These are phyloP conservation scores for Drechslera avenae DNA, from an alignment of 2,329 filamentous ascomycete genomes.

Conservation along the genomic window DNA sequence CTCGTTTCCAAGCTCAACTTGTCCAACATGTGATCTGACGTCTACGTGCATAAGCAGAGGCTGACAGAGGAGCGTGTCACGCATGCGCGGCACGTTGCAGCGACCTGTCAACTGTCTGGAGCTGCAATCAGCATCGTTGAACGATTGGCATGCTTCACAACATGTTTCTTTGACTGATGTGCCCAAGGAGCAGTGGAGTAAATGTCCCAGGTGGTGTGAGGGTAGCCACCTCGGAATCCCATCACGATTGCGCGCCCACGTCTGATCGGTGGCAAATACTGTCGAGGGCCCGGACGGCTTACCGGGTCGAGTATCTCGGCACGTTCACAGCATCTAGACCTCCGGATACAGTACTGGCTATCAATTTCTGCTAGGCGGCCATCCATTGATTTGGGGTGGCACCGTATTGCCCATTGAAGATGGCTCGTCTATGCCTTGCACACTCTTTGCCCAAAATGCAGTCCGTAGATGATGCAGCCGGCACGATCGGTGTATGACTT, in stretches of 20 bases:
- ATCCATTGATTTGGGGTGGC: no score
- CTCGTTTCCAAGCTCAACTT: background rate
- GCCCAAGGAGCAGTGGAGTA: background rate
- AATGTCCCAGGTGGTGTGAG: background rate
- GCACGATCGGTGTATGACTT: conserved; percentile 2
- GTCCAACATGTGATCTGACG: background rate
- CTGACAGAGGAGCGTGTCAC: background rate
- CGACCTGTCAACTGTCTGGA: conserved; percentile 11
- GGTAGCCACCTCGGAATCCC: background rate
- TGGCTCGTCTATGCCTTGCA: background rate
- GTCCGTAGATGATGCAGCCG: no score
- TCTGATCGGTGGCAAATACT: conserved; percentile 3
- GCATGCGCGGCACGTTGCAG: conserved; percentile 13
- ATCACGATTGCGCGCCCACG: conserved; percentile 1
- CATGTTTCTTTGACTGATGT: conserved; percentile 1
- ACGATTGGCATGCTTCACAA: conserved; percentile 12
- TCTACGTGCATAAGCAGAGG: background rate
- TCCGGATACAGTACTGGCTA: background rate
- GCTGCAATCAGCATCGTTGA: conserved; percentile 5
- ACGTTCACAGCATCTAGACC: background rate
- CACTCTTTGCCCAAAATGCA: background rate
- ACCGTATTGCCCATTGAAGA: background rate
- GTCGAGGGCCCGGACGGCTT: background rate
- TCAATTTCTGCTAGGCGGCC: background rate
- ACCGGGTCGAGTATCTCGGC: background rate